Conservation (phyloP, 176 grass and related monocot species). For the barley (Hordeum vulgare) region DNA sequence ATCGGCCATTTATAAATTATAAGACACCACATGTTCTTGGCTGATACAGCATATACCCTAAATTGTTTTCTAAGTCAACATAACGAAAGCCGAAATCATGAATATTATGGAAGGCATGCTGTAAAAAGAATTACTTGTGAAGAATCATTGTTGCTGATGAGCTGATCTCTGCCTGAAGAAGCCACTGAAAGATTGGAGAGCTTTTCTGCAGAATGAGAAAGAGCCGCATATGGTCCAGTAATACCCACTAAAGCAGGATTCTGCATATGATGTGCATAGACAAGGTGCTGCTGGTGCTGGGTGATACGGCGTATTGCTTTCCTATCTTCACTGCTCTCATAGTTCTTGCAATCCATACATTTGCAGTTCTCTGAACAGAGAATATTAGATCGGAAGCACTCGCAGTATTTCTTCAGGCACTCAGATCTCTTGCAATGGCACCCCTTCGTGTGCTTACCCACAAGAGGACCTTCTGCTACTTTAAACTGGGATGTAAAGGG, state of each 20-base stretch:
- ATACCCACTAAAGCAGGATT: conserved; percentile 27
- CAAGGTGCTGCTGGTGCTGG: not conserved
- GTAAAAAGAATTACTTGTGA: conserved; percentile 30
- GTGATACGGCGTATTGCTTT: conserved; percentile 18
- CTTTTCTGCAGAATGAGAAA: conserved; percentile 10
- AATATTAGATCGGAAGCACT: conserved; percentile 42
- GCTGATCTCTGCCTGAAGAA: conserved; percentile 16
- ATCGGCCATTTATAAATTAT: not conserved
- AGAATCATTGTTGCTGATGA: conserved; percentile 3
- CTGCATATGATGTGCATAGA: conserved; percentile 19
- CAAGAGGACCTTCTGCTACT: conserved; percentile 8
- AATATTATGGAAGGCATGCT: not conserved
- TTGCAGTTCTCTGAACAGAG: conserved; percentile 43
- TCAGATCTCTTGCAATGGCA: conserved; percentile 42
- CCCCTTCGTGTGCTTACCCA: conserved; percentile 34
- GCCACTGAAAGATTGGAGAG: not conserved
- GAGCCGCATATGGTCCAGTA: conserved; percentile 15
- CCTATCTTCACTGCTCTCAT: not conserved
- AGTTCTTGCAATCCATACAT: conserved; percentile 2
- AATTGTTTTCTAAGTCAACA: not conserved
- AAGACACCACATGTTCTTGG: not conserved
- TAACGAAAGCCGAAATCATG: not conserved
- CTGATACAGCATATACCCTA: not conserved
- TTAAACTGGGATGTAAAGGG: conserved; percentile 20
- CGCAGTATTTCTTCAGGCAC: conserved; percentile 48